These are phyloP conservation scores for Meira nashicola DNA, from an alignment of 1,284 basidiomycete genomes.

Conservation along the genomic window DNA sequence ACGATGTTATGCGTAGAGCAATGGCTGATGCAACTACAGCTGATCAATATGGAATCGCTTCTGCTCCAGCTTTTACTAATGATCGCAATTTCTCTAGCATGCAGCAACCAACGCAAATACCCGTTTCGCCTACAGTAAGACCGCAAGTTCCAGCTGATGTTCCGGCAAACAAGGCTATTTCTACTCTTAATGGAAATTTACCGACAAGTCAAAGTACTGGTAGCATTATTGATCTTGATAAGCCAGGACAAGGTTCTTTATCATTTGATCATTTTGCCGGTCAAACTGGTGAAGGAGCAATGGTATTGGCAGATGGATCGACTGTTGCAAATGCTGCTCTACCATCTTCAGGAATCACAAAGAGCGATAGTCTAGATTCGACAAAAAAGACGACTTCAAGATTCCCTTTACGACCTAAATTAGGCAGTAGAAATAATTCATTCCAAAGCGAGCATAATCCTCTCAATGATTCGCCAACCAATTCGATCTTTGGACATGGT, in stretches of 20 bases:
- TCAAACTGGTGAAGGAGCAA: constrained; percentile 10
- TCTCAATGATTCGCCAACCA: not conserved
- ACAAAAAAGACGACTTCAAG: not conserved
- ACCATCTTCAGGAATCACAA: not conserved
- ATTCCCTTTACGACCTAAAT: constrained; percentile 14
- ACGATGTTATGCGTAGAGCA: constrained; percentile 46
- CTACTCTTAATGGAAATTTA: too few species aligned
- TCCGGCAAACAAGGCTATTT: not conserved
- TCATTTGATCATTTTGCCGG: constrained; percentile 25
- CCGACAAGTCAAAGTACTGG: constrained; percentile 1
- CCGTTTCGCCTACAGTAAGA: not conserved
- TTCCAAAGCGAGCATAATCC: constrained; percentile 3
- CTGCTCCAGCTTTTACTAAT: too few species aligned
- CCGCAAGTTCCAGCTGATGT: not conserved
- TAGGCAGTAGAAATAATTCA: constrained; percentile 15
- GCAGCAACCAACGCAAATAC: not conserved
- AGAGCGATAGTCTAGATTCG: not conserved
- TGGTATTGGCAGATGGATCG: constrained; percentile 15
- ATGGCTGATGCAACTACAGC: constrained; percentile 30
- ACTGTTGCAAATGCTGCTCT: not conserved
- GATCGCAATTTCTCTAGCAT: too few species aligned
- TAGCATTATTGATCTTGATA: constrained; percentile 8
- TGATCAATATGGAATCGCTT: not conserved
- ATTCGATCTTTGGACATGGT: not conserved
- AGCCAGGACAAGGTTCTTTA: constrained; percentile 35